Base-by-base conservation (phyloP, 2,329 filamentous ascomycete genomes). In the Fulvia fulva region DNA sequence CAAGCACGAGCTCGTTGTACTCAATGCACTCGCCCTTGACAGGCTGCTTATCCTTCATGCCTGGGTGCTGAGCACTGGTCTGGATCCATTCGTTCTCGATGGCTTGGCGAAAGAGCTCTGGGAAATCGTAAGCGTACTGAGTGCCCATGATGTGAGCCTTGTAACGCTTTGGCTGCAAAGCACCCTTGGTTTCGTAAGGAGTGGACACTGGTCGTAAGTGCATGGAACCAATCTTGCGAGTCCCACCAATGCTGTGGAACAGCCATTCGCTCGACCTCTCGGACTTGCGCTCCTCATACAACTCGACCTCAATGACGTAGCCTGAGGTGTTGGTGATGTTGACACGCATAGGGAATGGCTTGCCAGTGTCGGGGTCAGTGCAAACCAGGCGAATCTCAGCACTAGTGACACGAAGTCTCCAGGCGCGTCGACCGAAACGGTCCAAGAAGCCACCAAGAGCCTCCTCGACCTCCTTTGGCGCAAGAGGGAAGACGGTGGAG, bases 101-200 rank as follows among this genome's bases (percentile, higher is more conserved):
- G 46, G 94, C 91, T 78, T 97, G 94, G 72, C 94, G 87, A 89
- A 99, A 99, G 51, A 99, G 87, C 82, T 99, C 94, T 28, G 94
- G 94, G 88, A 99, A 99, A 77, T 99, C 94, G 75, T 99, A 99
- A 55, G 97, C 94, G 74, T 97, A 99, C 78, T 99, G 94, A 26
- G 94, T 99, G 64, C 94, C 94, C 92, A 99, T 97, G 62, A 97
- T 81, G 75, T 99, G 94, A 67, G 94, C 94, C 87, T 96, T 97
- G 87, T 99, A 97, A 69, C 94, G 87, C 87, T 97, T 97, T 63
- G 94, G 94, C 79, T 99, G 94, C 61, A 99, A 84, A 82, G 92
- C 96, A 77, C 97, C 95, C 86, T 99, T 99, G 72, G 93, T 97
- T 37, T 93, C 88, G 77, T 99, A 99, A 22, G 94, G 91, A 3